Conservation (phyloP, 1,284 basidiomycete species). For the Earliella scabrosa region DNA sequence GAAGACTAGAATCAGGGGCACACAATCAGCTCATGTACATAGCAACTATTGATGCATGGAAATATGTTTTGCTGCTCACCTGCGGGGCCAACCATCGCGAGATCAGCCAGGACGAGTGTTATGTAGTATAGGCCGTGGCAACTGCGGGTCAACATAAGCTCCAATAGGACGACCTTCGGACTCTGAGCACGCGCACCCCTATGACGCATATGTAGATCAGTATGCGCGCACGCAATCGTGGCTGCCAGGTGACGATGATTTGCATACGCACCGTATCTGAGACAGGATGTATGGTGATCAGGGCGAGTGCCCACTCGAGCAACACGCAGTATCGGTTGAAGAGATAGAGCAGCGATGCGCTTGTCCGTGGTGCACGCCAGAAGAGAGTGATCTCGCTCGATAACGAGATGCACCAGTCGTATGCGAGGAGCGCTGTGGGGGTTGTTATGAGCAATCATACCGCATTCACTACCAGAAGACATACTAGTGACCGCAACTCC, state of each 20-base stretch:
- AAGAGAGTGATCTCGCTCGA: neutral
- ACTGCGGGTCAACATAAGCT: neutral
- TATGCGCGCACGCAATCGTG: neutral
- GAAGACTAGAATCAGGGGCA: neutral
- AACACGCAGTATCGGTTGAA: neutral
- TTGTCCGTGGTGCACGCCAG: neutral
- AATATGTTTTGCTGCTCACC: neutral
- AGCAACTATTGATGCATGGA: too few species aligned
- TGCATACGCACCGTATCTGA: neutral
- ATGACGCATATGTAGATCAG: neutral
- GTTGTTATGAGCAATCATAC: too few species aligned
- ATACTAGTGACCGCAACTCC: too few species aligned
- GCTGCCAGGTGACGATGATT: neutral
- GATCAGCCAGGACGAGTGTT: neutral
- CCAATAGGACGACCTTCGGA: too few species aligned
- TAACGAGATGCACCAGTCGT: neutral
- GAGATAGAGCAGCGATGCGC: constrained; percentile 1
- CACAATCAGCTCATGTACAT: too few species aligned
- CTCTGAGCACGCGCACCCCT: neutral
- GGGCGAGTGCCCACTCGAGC: neutral
- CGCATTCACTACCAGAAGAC: neutral
- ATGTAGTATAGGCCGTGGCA: neutral
- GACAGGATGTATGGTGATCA: neutral
- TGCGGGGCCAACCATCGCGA: neutral
- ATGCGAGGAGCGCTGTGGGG: neutral